Conservation (phyloP, 129 eudicot genomes). For the Apium graveolens region DNA sequence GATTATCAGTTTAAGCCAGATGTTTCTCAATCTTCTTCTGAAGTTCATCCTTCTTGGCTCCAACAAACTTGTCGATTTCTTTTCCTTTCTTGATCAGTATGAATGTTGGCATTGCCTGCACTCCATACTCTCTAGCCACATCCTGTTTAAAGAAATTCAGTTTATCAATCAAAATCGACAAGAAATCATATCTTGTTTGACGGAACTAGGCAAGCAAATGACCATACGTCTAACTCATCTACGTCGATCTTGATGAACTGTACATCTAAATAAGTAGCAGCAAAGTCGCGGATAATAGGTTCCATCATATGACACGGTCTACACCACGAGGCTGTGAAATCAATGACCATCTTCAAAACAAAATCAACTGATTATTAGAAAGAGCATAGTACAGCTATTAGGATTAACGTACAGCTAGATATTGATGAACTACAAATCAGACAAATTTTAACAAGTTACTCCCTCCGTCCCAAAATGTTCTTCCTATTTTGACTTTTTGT, state of each 20-base stretch:
- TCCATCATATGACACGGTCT: conserved; percentile 75
- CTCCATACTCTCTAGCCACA: conserved; percentile 56
- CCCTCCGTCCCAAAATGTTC: too few relatives aligned
- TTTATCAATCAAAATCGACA: not conserved
- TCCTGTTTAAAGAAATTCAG: conserved; percentile 30
- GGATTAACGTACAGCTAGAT: not conserved
- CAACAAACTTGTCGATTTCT: conserved; percentile 59
- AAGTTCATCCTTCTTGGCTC: conserved; percentile 72
- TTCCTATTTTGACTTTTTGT: too few relatives aligned
- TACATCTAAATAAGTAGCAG: conserved; percentile 52
- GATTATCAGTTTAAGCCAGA: conserved; percentile 20
- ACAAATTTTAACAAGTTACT: not conserved
- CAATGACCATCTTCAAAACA: conserved; percentile 58
- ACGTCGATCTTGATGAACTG: conserved; percentile 84
- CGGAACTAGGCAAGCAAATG: not conserved
- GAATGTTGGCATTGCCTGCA: conserved; percentile 81
- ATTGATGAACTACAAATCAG: not conserved
- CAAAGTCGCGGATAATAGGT: conserved; percentile 51
- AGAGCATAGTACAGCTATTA: not conserved
- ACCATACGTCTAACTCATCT: conserved; percentile 64
- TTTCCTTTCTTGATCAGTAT: conserved; percentile 63
- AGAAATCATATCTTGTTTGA: not conserved
- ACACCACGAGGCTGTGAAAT: conserved; percentile 88
- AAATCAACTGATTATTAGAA: not conserved
- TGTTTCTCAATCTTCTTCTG: conserved; percentile 63